Evolutionary conservation across 1,284 basidiomycete species (phyloP).

Genomic region (Leccinum pachyderme): DNA sequence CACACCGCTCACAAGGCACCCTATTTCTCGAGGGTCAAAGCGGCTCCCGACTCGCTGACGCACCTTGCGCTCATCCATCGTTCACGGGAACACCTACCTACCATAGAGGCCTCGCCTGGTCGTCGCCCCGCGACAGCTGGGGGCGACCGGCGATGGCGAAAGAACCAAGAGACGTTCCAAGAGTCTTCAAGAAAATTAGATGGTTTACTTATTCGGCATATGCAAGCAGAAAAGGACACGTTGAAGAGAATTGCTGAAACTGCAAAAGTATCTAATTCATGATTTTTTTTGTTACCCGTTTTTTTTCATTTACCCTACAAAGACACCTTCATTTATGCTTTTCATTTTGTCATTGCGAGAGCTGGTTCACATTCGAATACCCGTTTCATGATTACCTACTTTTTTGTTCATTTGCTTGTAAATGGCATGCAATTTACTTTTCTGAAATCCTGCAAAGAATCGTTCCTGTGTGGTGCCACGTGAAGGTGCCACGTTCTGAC

Average conservation of each 20-base stretch:
- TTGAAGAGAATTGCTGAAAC: constrained; percentile 63
- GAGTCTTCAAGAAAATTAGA: constrained; percentile 64
- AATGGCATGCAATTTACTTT: constrained; percentile 24
- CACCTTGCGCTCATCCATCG: constrained; percentile 32
- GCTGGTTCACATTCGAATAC: constrained; percentile 21
- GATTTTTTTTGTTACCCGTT: constrained; percentile 5
- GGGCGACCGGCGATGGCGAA: constrained; percentile 34
- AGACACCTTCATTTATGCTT: neutral
- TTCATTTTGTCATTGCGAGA: constrained; percentile 8
- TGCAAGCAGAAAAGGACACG: constrained; percentile 70
- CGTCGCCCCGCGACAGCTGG: constrained; percentile 31
- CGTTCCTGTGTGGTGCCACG: constrained; percentile 14
- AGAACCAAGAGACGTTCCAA: constrained; percentile 41
- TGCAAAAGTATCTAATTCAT: constrained; percentile 36
- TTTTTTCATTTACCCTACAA: constrained; percentile 16
- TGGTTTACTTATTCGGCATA: constrained; percentile 71
- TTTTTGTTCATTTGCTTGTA: constrained; percentile 28
- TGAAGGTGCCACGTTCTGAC: constrained; percentile 35
- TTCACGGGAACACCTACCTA: constrained; percentile 31
- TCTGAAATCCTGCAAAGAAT: neutral
- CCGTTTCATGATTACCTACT: constrained; percentile 1
- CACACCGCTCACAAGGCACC: constrained; percentile 29
- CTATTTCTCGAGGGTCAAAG: constrained; percentile 35
- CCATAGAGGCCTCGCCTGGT: constrained; percentile 2
- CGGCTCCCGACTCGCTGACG: constrained; percentile 29